A percentile compares a stretch with the other conserved stretches of the same genome.
Conservation (phyloP, 2,329 filamentous ascomycete species). For the Thielaviopsis euricoi region DNA sequence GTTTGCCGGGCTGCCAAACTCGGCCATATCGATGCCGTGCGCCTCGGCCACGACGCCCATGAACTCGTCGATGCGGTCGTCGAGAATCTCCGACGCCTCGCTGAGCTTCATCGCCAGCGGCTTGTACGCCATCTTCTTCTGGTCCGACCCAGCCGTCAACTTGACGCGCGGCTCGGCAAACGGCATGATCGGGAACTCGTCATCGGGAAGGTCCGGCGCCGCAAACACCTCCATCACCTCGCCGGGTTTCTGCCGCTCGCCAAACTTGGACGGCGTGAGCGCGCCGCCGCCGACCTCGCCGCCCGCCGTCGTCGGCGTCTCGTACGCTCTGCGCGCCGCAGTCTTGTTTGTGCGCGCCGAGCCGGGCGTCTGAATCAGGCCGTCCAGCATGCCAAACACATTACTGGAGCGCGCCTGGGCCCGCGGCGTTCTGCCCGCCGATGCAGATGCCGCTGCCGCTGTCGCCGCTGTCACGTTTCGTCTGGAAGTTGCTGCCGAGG, state of each 20-base stretch:
- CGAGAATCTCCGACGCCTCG: constrained; percentile 80
- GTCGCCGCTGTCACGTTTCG: constrained; percentile 49
- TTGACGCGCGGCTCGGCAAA: constrained; percentile 65
- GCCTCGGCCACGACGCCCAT: constrained; percentile 54
- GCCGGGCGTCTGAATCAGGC: constrained; percentile 43
- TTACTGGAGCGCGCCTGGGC: constrained; percentile 40
- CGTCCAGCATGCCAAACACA: constrained; percentile 73
- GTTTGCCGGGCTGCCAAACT: constrained; percentile 72
- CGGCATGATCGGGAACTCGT: constrained; percentile 54
- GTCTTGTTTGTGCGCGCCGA: constrained; percentile 16
- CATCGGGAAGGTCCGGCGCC: constrained; percentile 43
- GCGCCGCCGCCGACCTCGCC: constrained; percentile 24
- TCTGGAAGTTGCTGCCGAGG: constrained; percentile 16
- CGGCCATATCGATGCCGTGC: constrained; percentile 58
- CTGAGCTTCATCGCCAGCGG: constrained; percentile 89
- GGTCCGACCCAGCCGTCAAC: constrained; percentile 70
- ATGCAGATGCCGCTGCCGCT: no score
- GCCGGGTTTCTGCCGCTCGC: constrained; percentile 61
- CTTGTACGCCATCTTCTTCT: constrained; percentile 82
- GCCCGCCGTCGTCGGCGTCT: constrained; percentile 32
- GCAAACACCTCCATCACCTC: constrained; percentile 64
- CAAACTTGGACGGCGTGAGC: constrained; percentile 42
- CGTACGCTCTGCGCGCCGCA: constrained; percentile 17
- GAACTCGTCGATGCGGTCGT: constrained; percentile 91
- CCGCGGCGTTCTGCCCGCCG: constrained; percentile 44